A percentile compares a stretch with the other conserved stretches of the same genome.
Conservation (phyloP, 352 stramenopile species). For the Aphanomyces invadans region DNA sequence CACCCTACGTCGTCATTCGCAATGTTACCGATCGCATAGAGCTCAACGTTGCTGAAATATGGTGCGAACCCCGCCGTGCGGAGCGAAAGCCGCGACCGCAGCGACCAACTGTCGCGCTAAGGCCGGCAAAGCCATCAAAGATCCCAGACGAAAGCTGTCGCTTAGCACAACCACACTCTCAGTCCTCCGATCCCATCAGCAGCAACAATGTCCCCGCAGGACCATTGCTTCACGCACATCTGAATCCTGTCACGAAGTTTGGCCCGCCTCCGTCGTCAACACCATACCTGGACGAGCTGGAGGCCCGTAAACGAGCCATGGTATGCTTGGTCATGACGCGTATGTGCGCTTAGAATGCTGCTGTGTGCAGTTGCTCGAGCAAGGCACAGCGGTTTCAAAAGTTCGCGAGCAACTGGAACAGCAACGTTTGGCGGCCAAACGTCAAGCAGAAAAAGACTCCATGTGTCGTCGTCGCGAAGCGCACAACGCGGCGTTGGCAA, state of each 20-base stretch:
- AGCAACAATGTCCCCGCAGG: not conserved
- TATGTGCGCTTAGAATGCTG: not conserved
- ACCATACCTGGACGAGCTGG: not conserved
- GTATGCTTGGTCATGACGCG: no score
- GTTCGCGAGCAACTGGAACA: not conserved
- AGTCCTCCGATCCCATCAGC: not conserved
- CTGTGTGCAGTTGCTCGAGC: not conserved
- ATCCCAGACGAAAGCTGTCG: not conserved
- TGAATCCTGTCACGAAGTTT: slow-evolving; percentile 18
- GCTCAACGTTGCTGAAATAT: slow-evolving; percentile 3
- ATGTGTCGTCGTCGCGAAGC: not conserved
- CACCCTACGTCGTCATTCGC: no score
- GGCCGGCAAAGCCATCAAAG: not conserved
- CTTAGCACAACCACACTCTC: no score
- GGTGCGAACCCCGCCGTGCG: not conserved
- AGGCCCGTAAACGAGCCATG: not conserved
- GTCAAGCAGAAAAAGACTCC: not conserved
- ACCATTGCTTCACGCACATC: not conserved
- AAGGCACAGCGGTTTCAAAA: not conserved
- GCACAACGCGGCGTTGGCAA: not conserved
- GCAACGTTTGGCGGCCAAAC: not conserved
- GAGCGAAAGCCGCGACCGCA: not conserved
- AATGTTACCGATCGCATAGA: not conserved
- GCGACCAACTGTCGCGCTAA: not conserved
- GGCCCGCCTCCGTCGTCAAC: not conserved